Evolutionary conservation across 441 rosid genomes (phyloP).

Genomic region (Macaranga tanarius): DNA sequence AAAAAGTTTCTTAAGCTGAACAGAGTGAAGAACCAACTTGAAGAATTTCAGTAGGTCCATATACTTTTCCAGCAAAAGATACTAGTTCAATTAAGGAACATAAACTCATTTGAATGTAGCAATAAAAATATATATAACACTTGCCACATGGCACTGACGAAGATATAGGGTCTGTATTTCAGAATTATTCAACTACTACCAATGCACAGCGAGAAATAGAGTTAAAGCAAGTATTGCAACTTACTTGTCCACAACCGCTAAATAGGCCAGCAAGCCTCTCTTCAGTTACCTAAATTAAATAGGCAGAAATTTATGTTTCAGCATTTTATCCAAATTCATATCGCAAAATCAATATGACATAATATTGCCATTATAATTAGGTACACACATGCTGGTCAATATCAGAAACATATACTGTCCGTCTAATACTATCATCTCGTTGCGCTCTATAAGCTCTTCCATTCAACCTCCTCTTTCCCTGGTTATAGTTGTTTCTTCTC

Average conservation of each 20-base stretch:
- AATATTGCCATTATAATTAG: slow-evolving; percentile 2
- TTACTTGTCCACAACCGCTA: slow-evolving; percentile 84
- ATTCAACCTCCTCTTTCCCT: slow-evolving; percentile 67
- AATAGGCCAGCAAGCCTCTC: slow-evolving; percentile 95
- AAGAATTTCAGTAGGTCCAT: background rate
- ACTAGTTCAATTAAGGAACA: background rate
- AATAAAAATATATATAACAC: background rate
- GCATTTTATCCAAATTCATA: slow-evolving; percentile 4
- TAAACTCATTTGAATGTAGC: background rate
- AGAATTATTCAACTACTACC: background rate
- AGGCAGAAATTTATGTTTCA: background rate
- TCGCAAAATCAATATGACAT: slow-evolving; percentile 4
- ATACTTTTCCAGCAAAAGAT: background rate
- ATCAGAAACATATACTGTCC: slow-evolving; percentile 96
- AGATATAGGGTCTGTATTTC: background rate
- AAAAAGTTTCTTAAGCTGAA: background rate
- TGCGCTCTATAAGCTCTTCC: slow-evolving; percentile 79
- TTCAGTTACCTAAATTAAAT: slow-evolving; percentile 75
- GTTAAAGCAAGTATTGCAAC: slow-evolving; percentile 29
- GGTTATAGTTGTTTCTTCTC: slow-evolving; percentile 60
- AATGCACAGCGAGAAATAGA: background rate
- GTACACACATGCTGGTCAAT: slow-evolving; percentile 85
- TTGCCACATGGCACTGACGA: background rate
- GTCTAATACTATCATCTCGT: slow-evolving; percentile 70
- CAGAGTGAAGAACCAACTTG: background rate